Evolutionary conservation across 306 rosid genomes (phyloP).

Genomic region (Prunus salicina): DNA sequence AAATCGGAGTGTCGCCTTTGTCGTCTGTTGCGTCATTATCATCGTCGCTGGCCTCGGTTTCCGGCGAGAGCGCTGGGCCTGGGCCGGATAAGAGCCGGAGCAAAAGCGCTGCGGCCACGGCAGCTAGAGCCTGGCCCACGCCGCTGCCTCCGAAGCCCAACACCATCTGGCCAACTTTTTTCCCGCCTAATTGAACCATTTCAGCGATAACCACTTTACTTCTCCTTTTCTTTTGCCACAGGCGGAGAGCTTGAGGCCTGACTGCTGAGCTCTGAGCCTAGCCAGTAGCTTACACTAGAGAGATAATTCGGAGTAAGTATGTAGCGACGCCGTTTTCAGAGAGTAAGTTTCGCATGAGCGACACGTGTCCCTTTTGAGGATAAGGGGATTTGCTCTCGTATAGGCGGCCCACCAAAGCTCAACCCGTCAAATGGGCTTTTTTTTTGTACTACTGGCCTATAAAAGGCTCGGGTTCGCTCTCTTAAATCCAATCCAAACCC

Average conservation of each 20-base stretch:
- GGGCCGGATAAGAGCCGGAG: conserved; percentile 73
- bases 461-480: not conserved
- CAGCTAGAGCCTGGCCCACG: conserved; percentile 62
- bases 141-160: conserved; percentile 61
- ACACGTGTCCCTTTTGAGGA: conserved; percentile 58
- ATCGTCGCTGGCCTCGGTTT: conserved; percentile 34
- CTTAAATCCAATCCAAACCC: not conserved
- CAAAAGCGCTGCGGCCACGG: conserved; percentile 62
- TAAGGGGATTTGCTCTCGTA: conserved; percentile 29
- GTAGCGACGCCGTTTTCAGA: conserved; percentile 10
- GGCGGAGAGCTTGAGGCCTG: not conserved
- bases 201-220: not conserved
- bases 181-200: conserved; percentile 65
- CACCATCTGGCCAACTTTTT: conserved; percentile 50
- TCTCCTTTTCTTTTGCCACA: not conserved
- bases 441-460: too few relatives aligned
- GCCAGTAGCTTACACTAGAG: not conserved
- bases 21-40: conserved; percentile 22
- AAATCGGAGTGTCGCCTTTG: conserved; percentile 17
- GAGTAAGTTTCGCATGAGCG: conserved; percentile 16
- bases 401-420: not conserved
- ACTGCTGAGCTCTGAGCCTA: not conserved
- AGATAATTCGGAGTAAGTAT: not conserved
- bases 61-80: conserved; percentile 63
- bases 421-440: not conserved